phyloP scores from a whole-genome alignment of 768 basidiomycete species.

The Lactarius quietus region DNA sequence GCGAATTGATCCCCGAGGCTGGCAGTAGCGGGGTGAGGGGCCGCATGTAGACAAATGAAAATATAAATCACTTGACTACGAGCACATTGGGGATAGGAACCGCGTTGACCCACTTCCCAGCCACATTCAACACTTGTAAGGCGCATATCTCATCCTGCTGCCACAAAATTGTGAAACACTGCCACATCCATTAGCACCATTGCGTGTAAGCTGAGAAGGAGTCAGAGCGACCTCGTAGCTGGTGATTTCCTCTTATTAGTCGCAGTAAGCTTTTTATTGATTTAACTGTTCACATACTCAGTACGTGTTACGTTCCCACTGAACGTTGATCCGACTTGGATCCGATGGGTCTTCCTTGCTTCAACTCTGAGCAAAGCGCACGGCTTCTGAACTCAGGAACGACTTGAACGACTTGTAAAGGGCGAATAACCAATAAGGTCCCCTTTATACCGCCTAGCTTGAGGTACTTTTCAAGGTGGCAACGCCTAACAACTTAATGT shows the following conservation, averaged over 20 bases:
- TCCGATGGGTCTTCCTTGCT: no score
- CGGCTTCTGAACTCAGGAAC: no score
- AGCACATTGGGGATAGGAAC: slow-evolving; percentile 53
- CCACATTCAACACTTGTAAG: slow-evolving; percentile 50
- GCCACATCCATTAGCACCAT: slow-evolving; percentile 16
- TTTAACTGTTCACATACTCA: slow-evolving; percentile 49
- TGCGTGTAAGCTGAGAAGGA: slow-evolving; percentile 16
- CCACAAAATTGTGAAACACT: slow-evolving; percentile 92
- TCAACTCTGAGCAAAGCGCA: no score
- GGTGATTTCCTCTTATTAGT: neutral
- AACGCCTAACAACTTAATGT: no score
- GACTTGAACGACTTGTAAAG: no score
- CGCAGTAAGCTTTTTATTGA: neutral
- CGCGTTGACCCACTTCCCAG: slow-evolving; percentile 54
- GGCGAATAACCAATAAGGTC: no score
- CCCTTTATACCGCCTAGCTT: no score
- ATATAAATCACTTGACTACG: slow-evolving; percentile 50
- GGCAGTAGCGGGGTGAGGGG: neutral
- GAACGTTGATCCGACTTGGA: no score
- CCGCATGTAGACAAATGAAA: neutral
- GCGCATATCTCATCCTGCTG: slow-evolving; percentile 55
- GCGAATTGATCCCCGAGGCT: slow-evolving; percentile 64
- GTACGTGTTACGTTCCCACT: no score
- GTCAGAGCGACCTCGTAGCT: slow-evolving; percentile 21
- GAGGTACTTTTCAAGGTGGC: no score